These are phyloP conservation scores for Colletotrichum ledebouriae DNA, from an alignment of 2,329 filamentous ascomycete species.

Conservation along the genomic window DNA sequence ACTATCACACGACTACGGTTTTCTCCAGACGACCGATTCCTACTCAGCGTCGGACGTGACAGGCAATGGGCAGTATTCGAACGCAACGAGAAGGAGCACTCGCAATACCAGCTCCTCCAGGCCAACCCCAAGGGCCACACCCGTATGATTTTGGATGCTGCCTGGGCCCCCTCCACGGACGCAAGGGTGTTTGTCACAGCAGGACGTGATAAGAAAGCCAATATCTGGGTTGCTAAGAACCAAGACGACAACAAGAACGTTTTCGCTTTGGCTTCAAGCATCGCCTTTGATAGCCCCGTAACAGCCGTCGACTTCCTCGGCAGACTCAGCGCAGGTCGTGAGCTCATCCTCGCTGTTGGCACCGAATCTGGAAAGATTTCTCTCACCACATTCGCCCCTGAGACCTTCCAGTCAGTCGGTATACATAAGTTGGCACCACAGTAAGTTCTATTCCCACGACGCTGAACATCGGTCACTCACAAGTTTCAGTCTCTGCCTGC, in stretches of 20 bases:
- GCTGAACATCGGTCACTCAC: constrained; percentile 39
- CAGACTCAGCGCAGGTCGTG: constrained; percentile 47
- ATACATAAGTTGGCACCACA: constrained; percentile 51
- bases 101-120: constrained; percentile 69
- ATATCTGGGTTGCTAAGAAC: constrained; percentile 70
- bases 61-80: constrained; percentile 90
- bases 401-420: constrained; percentile 55
- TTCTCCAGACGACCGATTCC: constrained; percentile 77
- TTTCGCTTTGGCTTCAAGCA: constrained; percentile 66
- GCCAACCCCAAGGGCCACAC: constrained; percentile 87
- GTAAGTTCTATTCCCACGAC: constrained; percentile 51
- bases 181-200: constrained; percentile 82
- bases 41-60: constrained; percentile 92
- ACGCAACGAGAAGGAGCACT: constrained; percentile 54
- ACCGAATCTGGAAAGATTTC: constrained; percentile 67
- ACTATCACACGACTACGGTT: constrained; percentile 89
- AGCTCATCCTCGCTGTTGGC: constrained; percentile 66
- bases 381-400: constrained; percentile 57
- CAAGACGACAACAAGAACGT: constrained; percentile 50
- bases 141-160: constrained; percentile 90
- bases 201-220: constrained; percentile 88
- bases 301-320: constrained; percentile 78
- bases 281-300: constrained; percentile 71
- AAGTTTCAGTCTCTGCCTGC: constrained; percentile 64
- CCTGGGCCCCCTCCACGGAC: constrained; percentile 76